Conservation (phyloP, 768 basidiomycete species). For the Dioszegia crocea region DNA sequence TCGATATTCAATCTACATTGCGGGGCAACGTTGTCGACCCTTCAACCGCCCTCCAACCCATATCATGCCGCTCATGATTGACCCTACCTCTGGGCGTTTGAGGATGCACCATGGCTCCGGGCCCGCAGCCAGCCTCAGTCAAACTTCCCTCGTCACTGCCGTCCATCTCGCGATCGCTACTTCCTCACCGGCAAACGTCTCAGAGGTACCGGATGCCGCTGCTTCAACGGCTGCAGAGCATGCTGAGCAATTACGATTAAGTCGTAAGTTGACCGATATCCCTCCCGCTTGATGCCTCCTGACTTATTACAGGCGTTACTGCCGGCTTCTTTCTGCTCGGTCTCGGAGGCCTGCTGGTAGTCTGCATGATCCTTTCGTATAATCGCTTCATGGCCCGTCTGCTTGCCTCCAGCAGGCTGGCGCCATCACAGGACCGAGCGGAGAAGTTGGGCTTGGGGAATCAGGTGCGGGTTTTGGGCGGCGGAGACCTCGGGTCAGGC, state of each 20-base stretch:
- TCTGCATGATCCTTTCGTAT: slow-evolving; percentile 37
- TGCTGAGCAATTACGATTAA: slow-evolving; percentile 13
- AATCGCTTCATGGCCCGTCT: slow-evolving; percentile 42
- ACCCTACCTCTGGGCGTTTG: slow-evolving; percentile 11
- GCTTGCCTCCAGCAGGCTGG: slow-evolving; percentile 21
- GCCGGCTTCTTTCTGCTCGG: slow-evolving; percentile 31
- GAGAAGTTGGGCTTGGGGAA: not conserved
- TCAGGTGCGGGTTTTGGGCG: slow-evolving; percentile 10
- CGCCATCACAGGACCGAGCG: not conserved
- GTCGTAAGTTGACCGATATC: slow-evolving; percentile 19
- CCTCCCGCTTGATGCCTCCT: not conserved
- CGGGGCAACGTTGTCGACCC: not conserved
- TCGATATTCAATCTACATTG: not conserved
- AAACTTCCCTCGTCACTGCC: not conserved
- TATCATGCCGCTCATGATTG: slow-evolving; percentile 33
- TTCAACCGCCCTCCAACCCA: not conserved
- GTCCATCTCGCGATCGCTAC: not conserved
- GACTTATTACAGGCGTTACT: slow-evolving; percentile 18
- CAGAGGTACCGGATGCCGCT: not conserved
- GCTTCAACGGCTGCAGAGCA: not conserved
- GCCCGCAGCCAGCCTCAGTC: not conserved
- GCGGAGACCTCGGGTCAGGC: slow-evolving; percentile 22
- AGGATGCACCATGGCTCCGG: not conserved
- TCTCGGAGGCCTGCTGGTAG: slow-evolving; percentile 23
- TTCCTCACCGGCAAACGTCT: not conserved